These are phyloP conservation scores for Malbranchea zuffiana DNA, from an alignment of 2,329 filamentous ascomycete genomes.

Conservation along the genomic window DNA sequence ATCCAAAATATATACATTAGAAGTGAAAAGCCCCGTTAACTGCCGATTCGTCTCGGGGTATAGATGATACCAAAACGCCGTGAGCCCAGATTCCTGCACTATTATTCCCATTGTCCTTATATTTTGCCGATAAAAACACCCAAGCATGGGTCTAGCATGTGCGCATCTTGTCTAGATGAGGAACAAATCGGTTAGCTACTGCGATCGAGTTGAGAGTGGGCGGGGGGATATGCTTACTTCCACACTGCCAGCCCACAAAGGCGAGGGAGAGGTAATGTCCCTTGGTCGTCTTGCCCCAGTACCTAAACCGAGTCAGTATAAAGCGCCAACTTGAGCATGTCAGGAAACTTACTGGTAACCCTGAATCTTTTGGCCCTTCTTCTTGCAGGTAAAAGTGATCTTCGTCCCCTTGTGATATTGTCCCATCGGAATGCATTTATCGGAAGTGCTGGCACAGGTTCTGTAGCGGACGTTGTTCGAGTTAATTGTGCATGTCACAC, in stretches of 20 bases:
- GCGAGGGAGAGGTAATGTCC: not conserved
- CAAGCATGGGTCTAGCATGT: too few species aligned
- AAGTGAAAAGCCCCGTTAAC: too few species aligned
- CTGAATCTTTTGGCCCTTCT: not conserved
- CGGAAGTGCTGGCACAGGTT: conserved; percentile 2
- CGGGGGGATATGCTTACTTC: too few species aligned
- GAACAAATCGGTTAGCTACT: too few species aligned
- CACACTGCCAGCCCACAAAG: not conserved
- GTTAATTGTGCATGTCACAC: conserved; percentile 5
- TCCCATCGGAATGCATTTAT: conserved; percentile 2
- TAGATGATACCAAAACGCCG: too few species aligned
- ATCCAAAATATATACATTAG: too few species aligned
- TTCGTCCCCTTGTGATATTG: conserved; percentile 4
- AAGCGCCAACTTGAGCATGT: not conserved
- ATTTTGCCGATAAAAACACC: too few species aligned
- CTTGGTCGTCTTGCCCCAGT: not conserved
- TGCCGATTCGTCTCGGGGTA: too few species aligned
- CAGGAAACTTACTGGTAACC: conserved; percentile 1
- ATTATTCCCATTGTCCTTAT: too few species aligned
- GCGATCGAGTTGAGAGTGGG: too few species aligned
- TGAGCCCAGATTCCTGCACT: too few species aligned
- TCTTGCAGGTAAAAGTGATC: conserved; percentile 1
- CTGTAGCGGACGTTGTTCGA: conserved; percentile 2
- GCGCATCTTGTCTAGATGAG: too few species aligned
- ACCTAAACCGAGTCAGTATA: not conserved